Evolutionary conservation across 1,284 basidiomycete species (phyloP), one percentile per base, ranked within the genome.

Genomic region (Austroboletus olivaceoglutinosus): DNA sequence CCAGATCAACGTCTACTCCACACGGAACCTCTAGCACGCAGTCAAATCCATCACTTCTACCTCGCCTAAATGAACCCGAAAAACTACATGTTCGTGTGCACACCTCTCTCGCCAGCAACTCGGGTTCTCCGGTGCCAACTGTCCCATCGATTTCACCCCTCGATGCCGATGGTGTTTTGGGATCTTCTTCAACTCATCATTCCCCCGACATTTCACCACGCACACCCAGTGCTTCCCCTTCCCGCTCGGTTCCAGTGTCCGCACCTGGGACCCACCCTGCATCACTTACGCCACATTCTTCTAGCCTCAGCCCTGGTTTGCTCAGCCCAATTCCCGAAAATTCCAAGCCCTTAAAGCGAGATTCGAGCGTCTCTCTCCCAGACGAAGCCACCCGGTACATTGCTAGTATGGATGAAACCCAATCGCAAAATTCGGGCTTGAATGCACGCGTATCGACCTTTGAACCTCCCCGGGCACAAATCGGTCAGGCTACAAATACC

Each of bases 321-420:
- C 64, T 69, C 18, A 59, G 43, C 40, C 67, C 65, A 15, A 64
- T 64, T 12, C 54, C 58, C 21, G 69, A 68, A 51, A 53, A 54
- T 42, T 59, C 65, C 11, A 66, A 63, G 31, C 52, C 58, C 2
- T 54, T 66, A 21, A 73, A 73, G 15, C 73, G 77, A 50, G 84
- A 85, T 44, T 89, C 85, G 13, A 76, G 78, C 30, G 79, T 85
- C 45, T 82, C 82, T 31, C 73, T 89, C 30, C 85, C 88, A 1
- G 86, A 89, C 51, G 89, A 90, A 65, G 83, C 85, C 16, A 80
- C 74, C 55, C 79, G 77, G 40, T 89, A 86, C 60, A 85, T 88
- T 50, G 75, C 80, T 33, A 80, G 76, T 55, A 82, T 87, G 77
- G 68, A 68, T 22, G 85, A 88, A 44, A 82, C 82, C 8, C 83